Percentiles rank a stretch among this genome's conserved stretches.
Evolutionary conservation across 2,329 filamentous ascomycete species (phyloP).

Genomic region (Lachnellula cervina): DNA sequence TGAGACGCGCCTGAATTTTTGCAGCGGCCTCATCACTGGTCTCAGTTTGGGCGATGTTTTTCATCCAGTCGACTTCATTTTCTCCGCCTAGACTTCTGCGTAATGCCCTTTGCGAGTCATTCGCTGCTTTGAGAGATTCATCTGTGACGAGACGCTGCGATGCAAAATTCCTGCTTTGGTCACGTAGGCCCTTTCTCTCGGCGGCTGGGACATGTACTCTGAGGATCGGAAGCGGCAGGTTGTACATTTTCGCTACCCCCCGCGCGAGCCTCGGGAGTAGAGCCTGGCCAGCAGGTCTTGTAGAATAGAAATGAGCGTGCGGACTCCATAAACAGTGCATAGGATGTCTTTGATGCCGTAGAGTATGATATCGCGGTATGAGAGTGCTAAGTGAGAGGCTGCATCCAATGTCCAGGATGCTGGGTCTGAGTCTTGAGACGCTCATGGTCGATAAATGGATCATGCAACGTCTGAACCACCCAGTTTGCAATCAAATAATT

Average conservation of each 20-base stretch:
- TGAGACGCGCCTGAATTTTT: too few relatives aligned
- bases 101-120: too few relatives aligned
- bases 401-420: neutral
- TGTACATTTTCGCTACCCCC: neutral
- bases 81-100: too few relatives aligned
- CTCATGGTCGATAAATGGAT: neutral
- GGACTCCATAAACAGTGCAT: neutral
- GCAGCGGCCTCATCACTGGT: too few relatives aligned
- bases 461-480: neutral
- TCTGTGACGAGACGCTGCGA: too few relatives aligned
- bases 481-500: neutral
- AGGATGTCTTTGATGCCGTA: neutral
- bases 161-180: too few relatives aligned
- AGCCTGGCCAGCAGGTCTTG: neutral
- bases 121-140: too few relatives aligned
- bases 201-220: too few relatives aligned
- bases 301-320: neutral
- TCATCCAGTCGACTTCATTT: too few relatives aligned
- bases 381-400: neutral
- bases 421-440: neutral
- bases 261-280: neutral
- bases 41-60: too few relatives aligned
- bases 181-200: too few relatives aligned
- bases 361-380: neutral
- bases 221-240: neutral